These are phyloP conservation scores for Epichloe uncinata DNA, from an alignment of 2,329 filamentous ascomycete genomes.

Conservation along the genomic window DNA sequence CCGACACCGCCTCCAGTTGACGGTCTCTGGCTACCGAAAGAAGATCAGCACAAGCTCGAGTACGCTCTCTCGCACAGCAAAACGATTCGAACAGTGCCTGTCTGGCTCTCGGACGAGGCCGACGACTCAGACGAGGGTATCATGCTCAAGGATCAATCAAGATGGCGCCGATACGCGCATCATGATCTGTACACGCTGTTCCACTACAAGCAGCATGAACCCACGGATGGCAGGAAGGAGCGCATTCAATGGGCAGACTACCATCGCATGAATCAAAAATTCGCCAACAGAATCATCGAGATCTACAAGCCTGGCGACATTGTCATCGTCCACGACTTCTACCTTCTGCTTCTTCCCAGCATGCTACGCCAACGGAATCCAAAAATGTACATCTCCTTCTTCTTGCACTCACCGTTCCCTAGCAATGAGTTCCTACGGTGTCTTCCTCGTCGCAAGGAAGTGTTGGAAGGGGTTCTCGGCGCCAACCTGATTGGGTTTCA, in stretches of 20 bases:
- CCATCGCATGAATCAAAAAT: slow-evolving; percentile 81
- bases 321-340: slow-evolving; percentile 87
- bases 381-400: slow-evolving; percentile 90
- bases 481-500: slow-evolving; percentile 93
- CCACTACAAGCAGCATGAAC: slow-evolving; percentile 91
- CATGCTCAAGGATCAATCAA: slow-evolving; percentile 63
- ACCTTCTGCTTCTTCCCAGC: slow-evolving; percentile 78
- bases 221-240: slow-evolving; percentile 70
- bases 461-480: slow-evolving; percentile 79
- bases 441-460: slow-evolving; percentile 74
- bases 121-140: slow-evolving; percentile 56
- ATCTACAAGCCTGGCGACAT: slow-evolving; percentile 88
- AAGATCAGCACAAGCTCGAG: slow-evolving; percentile 62
- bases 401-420: slow-evolving; percentile 85
- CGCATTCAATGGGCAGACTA: slow-evolving; percentile 85
- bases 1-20: slow-evolving; percentile 48
- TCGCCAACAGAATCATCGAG: slow-evolving; percentile 78
- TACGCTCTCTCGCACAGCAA: slow-evolving; percentile 58
- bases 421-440: slow-evolving; percentile 93
- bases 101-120: slow-evolving; percentile 74
- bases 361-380: slow-evolving; percentile 76
- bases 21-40: slow-evolving; percentile 55
- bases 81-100: slow-evolving; percentile 67
- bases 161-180: slow-evolving; percentile 90
- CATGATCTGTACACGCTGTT: slow-evolving; percentile 85